Percentiles rank a stretch among this genome's conserved stretches.
These are phyloP conservation scores for Tilletiaria anomala DNA, from an alignment of 1,284 basidiomycete species.

Conservation along the genomic window DNA sequence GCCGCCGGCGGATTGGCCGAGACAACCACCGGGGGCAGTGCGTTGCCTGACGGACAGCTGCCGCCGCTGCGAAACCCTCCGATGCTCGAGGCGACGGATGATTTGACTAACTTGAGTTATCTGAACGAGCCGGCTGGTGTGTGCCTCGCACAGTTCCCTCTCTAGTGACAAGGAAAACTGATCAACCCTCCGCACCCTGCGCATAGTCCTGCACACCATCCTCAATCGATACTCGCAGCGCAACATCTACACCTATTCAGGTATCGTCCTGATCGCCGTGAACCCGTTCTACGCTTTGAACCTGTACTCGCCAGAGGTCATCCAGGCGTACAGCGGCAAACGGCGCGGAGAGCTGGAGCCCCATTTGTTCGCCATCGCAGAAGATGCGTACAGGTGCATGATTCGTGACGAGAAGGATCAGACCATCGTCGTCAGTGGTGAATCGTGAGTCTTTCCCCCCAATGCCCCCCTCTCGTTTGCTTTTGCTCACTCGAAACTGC, in stretches of 20 bases:
- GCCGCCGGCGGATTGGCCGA: not conserved
- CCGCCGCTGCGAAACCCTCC: constrained; percentile 95
- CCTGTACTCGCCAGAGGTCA: constrained; percentile 75
- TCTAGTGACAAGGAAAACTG: not conserved
- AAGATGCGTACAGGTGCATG: constrained; percentile 98
- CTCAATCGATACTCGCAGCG: constrained; percentile 91
- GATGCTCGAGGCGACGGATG: constrained; percentile 86
- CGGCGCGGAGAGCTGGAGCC: constrained; percentile 90
- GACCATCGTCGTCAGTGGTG: constrained; percentile 97
- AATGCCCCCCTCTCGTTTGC: not conserved
- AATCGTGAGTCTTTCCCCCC: constrained; percentile 54
- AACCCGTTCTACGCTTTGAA: constrained; percentile 78
- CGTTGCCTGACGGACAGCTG: constrained; percentile 44
- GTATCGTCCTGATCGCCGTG: constrained; percentile 91
- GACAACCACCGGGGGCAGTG: too few relatives aligned
- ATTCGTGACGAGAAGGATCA: constrained; percentile 84
- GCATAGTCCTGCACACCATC: constrained; percentile 85
- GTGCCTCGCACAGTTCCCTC: constrained; percentile 16
- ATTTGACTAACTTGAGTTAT: constrained; percentile 92
- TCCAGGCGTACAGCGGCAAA: constrained; percentile 87
- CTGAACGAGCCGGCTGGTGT: constrained; percentile 91
- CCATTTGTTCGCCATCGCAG: constrained; percentile 95
- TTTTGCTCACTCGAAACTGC: not conserved
- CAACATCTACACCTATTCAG: constrained; percentile 96
- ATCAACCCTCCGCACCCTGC: not conserved